Percentiles rank a stretch among this genome's conserved stretches.
These are phyloP conservation scores for Theobroma cacao DNA, from an alignment of 345 rosid species.

Conservation along the genomic window DNA sequence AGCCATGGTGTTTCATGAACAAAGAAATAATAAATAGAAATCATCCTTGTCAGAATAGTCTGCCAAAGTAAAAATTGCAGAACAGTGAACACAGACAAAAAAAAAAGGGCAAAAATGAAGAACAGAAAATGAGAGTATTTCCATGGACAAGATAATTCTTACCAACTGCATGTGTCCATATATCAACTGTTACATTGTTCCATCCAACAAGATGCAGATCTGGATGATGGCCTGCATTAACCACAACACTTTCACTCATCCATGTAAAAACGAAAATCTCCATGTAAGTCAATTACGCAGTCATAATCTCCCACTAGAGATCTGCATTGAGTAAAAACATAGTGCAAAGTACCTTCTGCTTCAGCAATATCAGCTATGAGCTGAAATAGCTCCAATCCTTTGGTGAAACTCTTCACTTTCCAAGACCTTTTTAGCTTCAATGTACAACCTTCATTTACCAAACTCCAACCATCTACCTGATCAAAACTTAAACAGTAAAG, in stretches of 20 bases:
- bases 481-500: background rate
- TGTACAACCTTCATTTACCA: conserved; percentile 64
- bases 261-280: background rate
- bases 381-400: conserved; percentile 80
- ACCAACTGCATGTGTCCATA: conserved; percentile 96
- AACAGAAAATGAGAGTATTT: background rate
- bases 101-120: background rate
- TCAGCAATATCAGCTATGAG: conserved; percentile 80
- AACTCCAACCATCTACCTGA: conserved; percentile 80
- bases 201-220: conserved; percentile 97
- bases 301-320: background rate
- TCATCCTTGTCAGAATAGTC: background rate
- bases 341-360: conserved; percentile 54
- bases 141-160: conserved; percentile 19
- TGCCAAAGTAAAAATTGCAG: background rate
- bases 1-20: background rate
- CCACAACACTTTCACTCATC: conserved; percentile 12
- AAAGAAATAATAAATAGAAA: background rate
- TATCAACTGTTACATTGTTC: conserved; percentile 88
- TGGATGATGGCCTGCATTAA: conserved; percentile 89
- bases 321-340: background rate
- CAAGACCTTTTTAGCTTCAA: conserved; percentile 71
- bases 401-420: conserved; percentile 74
- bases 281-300: background rate
- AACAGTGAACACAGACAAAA: background rate